Evolutionary conservation across 768 basidiomycete genomes (phyloP).

Genomic region (Mycena albidolilacea): DNA sequence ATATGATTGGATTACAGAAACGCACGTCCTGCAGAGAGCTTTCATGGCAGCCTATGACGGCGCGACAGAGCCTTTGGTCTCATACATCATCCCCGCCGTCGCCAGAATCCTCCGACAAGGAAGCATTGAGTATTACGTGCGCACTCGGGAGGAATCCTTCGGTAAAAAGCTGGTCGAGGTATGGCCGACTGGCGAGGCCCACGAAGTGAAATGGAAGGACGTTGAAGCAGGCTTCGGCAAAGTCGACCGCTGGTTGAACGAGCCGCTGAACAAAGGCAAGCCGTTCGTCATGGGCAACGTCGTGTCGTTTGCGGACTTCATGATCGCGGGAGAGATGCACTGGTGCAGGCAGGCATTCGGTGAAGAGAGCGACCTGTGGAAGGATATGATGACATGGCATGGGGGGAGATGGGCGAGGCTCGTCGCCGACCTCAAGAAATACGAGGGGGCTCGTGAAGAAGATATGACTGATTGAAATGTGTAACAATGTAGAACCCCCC

Average conservation of each 20-base stretch:
- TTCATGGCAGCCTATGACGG: conserved; percentile 34
- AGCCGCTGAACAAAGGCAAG: conserved; percentile 49
- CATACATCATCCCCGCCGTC: conserved; percentile 36
- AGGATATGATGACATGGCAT: conserved; percentile 52
- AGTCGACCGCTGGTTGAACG: conserved; percentile 50
- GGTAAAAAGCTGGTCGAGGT: conserved; percentile 55
- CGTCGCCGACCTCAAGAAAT: conserved; percentile 49
- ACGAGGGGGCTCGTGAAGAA: conserved; percentile 41
- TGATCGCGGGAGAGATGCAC: conserved; percentile 50
- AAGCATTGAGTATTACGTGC: conserved; percentile 51
- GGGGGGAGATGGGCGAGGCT: conserved; percentile 56
- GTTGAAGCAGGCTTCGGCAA: conserved; percentile 43
- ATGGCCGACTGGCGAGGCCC: conserved; percentile 46
- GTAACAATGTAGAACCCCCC: neutral
- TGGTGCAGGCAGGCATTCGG: conserved; percentile 52
- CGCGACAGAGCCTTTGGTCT: neutral
- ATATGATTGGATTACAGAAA: conserved; percentile 32
- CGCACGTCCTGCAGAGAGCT: conserved; percentile 44
- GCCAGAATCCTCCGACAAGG: conserved; percentile 42
- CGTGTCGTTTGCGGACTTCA: conserved; percentile 53
- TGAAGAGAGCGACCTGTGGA: conserved; percentile 50
- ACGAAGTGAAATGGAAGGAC: conserved; percentile 46
- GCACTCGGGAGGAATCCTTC: conserved; percentile 49
- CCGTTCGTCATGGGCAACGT: conserved; percentile 52
- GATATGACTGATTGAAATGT: conserved; percentile 4